Conservation (phyloP, 257 asterid genomes). For the Solanum commersonii region DNA sequence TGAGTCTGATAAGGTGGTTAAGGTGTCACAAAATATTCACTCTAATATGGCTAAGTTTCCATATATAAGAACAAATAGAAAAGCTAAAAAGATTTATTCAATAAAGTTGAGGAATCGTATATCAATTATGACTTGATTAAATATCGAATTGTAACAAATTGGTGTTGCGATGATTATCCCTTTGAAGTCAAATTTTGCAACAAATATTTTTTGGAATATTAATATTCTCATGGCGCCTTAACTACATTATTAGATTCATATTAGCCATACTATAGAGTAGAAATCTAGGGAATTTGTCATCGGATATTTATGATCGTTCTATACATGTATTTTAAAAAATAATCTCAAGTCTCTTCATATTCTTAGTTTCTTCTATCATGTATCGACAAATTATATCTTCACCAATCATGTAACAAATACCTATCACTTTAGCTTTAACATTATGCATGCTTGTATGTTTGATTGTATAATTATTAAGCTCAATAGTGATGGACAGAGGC, state of each 20-base stretch:
- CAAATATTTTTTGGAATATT: neutral
- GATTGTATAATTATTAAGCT: too few relatives aligned
- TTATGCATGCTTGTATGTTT: too few relatives aligned
- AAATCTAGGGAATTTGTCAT: neutral
- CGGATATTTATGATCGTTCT: neutral
- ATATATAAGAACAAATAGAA: neutral
- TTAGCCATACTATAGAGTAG: too few relatives aligned
- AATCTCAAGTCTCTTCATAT: neutral
- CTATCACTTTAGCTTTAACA: too few relatives aligned
- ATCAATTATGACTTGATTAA: neutral
- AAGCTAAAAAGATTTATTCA: neutral
- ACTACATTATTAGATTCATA: too few relatives aligned
- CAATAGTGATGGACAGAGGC: too few relatives aligned
- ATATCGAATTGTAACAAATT: neutral
- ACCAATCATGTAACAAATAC: too few relatives aligned
- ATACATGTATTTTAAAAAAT: too few relatives aligned
- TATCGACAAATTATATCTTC: neutral
- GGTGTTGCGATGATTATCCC: too few relatives aligned
- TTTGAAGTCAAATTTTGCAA: neutral
- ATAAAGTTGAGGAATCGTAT: too few relatives aligned
- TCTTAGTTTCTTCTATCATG: neutral
- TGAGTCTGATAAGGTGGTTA: neutral
- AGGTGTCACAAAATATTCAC: neutral
- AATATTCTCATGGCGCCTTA: neutral
- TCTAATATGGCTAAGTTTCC: neutral